A percentile compares a stretch with the other conserved stretches of the same genome.
Evolutionary conservation across 306 rosid species (phyloP).

Genomic region (Amphicarpaea edgeworthii): DNA sequence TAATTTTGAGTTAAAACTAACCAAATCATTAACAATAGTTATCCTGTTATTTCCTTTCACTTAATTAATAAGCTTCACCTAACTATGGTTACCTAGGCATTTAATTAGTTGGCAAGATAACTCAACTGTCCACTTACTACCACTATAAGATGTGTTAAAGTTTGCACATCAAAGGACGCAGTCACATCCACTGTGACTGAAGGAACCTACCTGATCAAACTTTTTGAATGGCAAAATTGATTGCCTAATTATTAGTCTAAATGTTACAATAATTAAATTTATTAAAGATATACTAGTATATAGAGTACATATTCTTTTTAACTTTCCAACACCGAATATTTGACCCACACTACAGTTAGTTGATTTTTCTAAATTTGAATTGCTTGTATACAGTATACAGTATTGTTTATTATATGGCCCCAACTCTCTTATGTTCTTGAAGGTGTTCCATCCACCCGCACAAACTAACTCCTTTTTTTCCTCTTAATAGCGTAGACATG

Average conservation of each 20-base stretch:
- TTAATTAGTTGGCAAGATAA: not conserved
- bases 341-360: slow-evolving; percentile 28
- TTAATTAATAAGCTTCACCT: not conserved
- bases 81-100: not conserved
- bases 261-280: slow-evolving; percentile 24
- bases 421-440: slow-evolving; percentile 18
- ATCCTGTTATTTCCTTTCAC: not conserved
- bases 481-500: slow-evolving; percentile 24
- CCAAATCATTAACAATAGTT: not conserved
- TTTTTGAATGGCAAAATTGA: slow-evolving; percentile 3
- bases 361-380: slow-evolving; percentile 12
- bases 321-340: slow-evolving; percentile 30
- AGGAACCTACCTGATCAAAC: slow-evolving; percentile 27
- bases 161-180: not conserved
- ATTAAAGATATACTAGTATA: not conserved
- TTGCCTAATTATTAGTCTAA: slow-evolving; percentile 36
- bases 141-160: not conserved
- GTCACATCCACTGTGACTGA: slow-evolving; percentile 21
- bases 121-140: not conserved
- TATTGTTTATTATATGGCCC: slow-evolving; percentile 16
- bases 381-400: not conserved
- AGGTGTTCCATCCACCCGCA: slow-evolving; percentile 20
- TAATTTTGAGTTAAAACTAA: not conserved
- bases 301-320: slow-evolving; percentile 1
- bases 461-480: not conserved